Base-by-base conservation (phyloP, 768 basidiomycete species). In the Galerina marginata region DNA sequence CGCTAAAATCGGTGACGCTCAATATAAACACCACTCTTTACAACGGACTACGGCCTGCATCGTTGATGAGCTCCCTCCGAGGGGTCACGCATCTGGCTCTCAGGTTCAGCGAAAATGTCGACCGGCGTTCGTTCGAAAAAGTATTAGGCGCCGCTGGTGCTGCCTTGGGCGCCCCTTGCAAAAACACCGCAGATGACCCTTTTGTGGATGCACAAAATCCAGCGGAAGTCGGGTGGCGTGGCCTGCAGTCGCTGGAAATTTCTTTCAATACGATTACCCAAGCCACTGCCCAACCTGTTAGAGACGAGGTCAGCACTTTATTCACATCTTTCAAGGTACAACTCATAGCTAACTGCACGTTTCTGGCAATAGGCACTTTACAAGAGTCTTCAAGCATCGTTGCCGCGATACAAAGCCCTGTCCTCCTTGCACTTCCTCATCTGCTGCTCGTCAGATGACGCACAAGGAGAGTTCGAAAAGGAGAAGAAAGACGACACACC, bases 21-120 rank as follows among this genome's bases (percentile, higher is more conserved):
- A 79, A 74, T 48, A 77, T 84, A 54, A 78, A 74, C 63, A 75
- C 72, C 3, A 83, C 81, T 3, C 72, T 84, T 2, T 81, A 81
- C 60, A 73, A 72, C 14, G 82, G 82, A 0, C 73, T 84, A 25
- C 73, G 82, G 23, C 83, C 83, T 0, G 74, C 75, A 6, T 69
- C 79, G 6, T 67, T 83, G 6, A 75, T 83, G 69, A 62, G 61
- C 9, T 54, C 71, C 6, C 62, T 82, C 14, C 71, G 66, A 14
- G 79, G 76, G 7, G 68, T 79, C 51, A 56, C 61, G 14, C 62
- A 64, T 7, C 69, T 83, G 2, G 61, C 68, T 2, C 57, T 84
- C 4, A 63, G 69, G 6, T 83, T 84, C 60, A 70, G 74, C 1
- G 67, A 72, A 20, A 66, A 67, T 23, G 78, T 83, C 14, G 83